phyloP scores from a whole-genome alignment of 2,329 filamentous ascomycete genomes.

The Phialemoniopsis sp. region DNA sequence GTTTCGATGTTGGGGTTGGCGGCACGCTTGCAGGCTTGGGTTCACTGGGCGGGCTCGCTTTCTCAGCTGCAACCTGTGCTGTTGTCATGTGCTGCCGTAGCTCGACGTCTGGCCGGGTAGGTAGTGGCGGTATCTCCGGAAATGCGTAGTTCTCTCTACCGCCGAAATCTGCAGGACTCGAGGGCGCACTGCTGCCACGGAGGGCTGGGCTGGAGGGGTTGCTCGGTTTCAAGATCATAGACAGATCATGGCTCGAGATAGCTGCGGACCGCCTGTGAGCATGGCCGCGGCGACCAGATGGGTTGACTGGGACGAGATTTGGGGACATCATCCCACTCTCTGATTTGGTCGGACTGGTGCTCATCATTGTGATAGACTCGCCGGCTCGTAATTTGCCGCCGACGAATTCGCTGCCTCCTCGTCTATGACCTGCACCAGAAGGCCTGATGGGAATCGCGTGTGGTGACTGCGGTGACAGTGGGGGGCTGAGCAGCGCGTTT shows the following conservation, averaged over 20 bases:
- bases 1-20: conserved; percentile 6
- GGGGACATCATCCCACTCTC: conserved; percentile 55
- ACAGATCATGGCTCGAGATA: conserved; percentile 80
- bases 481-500: conserved; percentile 45
- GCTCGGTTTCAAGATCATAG: conserved; percentile 59
- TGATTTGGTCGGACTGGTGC: conserved; percentile 65
- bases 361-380: conserved; percentile 57
- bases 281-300: conserved; percentile 63
- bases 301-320: conserved; percentile 42
- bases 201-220: conserved; percentile 42
- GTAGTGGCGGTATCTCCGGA: conserved; percentile 9
- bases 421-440: conserved; percentile 68
- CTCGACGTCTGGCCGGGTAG: conserved; percentile 3
- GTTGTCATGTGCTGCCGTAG: too few species aligned
- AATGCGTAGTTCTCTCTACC: conserved; percentile 16
- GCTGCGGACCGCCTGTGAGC: conserved; percentile 77
- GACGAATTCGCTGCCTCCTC: conserved; percentile 83
- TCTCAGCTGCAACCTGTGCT: too few species aligned
- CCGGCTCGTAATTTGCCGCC: conserved; percentile 63
- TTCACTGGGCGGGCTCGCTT: too few species aligned
- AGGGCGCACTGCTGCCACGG: conserved; percentile 59
- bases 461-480: conserved; percentile 49
- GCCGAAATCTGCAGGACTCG: conserved; percentile 51
- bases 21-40: too few species aligned
- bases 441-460: conserved; percentile 46